Conservation (phyloP, 164 flowering plant species). For the Macadamia tetraphylla region DNA sequence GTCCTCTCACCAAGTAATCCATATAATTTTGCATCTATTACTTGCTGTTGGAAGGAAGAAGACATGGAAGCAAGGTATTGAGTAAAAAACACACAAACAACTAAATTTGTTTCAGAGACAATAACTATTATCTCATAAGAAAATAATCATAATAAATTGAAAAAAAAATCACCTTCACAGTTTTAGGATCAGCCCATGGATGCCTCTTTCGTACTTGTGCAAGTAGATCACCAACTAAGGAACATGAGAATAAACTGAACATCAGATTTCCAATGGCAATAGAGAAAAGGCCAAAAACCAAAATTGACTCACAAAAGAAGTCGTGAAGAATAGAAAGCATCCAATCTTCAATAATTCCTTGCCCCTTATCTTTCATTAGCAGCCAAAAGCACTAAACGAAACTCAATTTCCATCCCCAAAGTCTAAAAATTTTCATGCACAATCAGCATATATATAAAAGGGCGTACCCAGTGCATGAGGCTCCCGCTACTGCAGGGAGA, state of each 20-base stretch:
- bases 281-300: neutral
- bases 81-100: neutral
- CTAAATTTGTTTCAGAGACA: neutral
- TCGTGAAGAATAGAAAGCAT: neutral
- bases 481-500: too few species aligned
- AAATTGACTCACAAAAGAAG: constrained; percentile 6
- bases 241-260: constrained; percentile 1
- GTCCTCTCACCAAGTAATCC: constrained; percentile 87
- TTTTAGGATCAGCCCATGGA: constrained; percentile 93
- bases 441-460: too few species aligned
- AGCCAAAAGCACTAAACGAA: too few species aligned
- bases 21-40: constrained; percentile 57
- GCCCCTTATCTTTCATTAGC: too few species aligned
- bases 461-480: too few species aligned
- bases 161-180: constrained; percentile 59
- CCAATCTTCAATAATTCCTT: neutral
- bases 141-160: neutral
- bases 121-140: neutral
- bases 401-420: too few species aligned
- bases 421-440: too few species aligned
- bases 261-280: neutral
- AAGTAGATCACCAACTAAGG: constrained; percentile 74
- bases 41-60: constrained; percentile 37
- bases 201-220: constrained; percentile 64
- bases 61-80: constrained; percentile 5